Evolutionary conservation across 2,329 filamentous ascomycete genomes (phyloP), one percentile per base, ranked within the genome.

Genomic region (Davidsoniella neocaledoniae): DNA sequence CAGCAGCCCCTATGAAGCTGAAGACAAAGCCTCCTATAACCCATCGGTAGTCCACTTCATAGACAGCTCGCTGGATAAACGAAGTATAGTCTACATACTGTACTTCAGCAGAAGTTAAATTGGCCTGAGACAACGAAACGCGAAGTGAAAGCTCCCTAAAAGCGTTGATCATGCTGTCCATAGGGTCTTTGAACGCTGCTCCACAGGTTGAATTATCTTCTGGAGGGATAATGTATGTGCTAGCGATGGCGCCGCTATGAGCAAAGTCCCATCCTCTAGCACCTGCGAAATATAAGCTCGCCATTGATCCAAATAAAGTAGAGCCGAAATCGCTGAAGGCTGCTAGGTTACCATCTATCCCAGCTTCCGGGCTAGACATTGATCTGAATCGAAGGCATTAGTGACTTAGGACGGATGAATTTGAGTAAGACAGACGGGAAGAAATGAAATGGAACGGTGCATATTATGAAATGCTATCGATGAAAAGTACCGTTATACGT

Each of bases 211-310:
- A 43, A n/a, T n/a, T 19, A 14, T 23, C 12, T 14, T 29, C 14
- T 7, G 49, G 46, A 8, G 51, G 51, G 21, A 53, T 25, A 12
- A 53, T 53, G n/a, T 53, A 53, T 4, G 43, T 50, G 14, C 43
- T 46, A 7, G 51, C 51, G 16, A 53, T 42, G 12, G 46, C 36
- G 5, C 51, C 51, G 4, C 14, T 40, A 25, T 53, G 51, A 5
- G 43, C 39, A 26, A 50, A 53, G 39, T 53, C 51, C 51, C 51
- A 53, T 4, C 51, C 51, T 21, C 51, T 47, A 9, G 51, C 51
- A 9, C 51, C 51, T 7, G 38, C 26, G 43, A 49, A 53, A 14
- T 49, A 49, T 4, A 53, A 21, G 16, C 21, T 38, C 9, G 51
- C 48, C 7, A 19, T 50, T 8, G 51, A 47, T 5, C 38, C 36